Conservation (phyloP, 2,329 filamentous ascomycete species). For the Ophiostoma tasmaniense region DNA sequence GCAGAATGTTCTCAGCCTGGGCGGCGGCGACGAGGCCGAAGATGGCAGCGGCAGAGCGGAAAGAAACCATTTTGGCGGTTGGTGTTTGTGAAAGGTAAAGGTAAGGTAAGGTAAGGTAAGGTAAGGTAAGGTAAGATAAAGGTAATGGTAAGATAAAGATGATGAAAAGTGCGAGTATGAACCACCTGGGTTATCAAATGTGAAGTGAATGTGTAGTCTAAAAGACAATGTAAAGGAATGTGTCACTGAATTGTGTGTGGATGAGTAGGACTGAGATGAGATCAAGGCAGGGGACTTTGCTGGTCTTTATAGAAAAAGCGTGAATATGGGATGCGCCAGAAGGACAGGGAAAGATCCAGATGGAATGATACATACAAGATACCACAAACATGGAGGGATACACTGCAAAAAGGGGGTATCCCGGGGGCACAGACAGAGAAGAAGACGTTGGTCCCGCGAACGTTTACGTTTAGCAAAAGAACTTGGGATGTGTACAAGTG, state of each 20-base stretch:
- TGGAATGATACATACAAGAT: not conserved
- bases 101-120: too few species aligned
- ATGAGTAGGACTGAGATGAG: not conserved
- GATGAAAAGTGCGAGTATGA: not conserved
- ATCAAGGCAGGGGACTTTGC: not conserved
- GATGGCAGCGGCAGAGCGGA: constrained; percentile 4
- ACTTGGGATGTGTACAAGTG: too few species aligned
- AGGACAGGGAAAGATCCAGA: not conserved
- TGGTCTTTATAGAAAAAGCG: not conserved
- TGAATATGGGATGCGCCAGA: not conserved
- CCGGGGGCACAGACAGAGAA: too few species aligned
- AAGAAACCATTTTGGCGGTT: constrained; percentile 12
- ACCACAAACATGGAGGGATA: not conserved
- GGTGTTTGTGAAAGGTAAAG: not conserved
- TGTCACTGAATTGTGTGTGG: not conserved
- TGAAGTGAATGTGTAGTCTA: not conserved
- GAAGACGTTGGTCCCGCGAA: not conserved
- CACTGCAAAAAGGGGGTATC: not conserved
- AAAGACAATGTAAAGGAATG: not conserved
- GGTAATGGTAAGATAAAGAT: not conserved
- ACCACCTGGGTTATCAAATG: constrained; percentile 8
- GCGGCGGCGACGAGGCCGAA: constrained; percentile 24
- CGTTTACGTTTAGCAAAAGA: too few species aligned
- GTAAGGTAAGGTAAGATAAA: too few species aligned
- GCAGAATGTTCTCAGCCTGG: constrained; percentile 41